phyloP scores from a whole-genome alignment of 495 filamentous ascomycete genomes.

The Beverwykella pulmonaria region DNA sequence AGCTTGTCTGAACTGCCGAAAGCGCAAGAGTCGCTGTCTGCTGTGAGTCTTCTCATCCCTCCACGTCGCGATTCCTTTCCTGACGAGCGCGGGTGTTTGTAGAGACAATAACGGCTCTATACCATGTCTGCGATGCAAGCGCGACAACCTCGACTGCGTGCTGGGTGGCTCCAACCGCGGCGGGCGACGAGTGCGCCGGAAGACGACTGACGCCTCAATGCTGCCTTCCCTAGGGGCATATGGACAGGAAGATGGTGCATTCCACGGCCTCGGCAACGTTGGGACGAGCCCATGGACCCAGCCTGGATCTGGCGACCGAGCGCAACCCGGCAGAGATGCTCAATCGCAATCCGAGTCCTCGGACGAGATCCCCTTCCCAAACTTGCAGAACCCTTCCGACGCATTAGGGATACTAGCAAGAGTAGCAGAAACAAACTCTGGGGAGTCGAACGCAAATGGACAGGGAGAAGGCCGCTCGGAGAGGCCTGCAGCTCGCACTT shows the following conservation, averaged over 20 bases:
- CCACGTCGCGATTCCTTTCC: background rate
- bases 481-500: slow-evolving; percentile 3
- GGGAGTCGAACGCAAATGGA: slow-evolving; percentile 32
- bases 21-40: slow-evolving; percentile 66
- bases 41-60: slow-evolving; percentile 52
- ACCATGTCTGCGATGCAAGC: slow-evolving; percentile 62
- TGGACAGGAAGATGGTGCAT: slow-evolving; percentile 19
- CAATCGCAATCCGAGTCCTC: slow-evolving; percentile 44
- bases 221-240: slow-evolving; percentile 14
- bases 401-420: slow-evolving; percentile 53
- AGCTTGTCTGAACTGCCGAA: slow-evolving; percentile 64
- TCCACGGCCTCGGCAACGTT: slow-evolving; percentile 36
- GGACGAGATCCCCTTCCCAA: slow-evolving; percentile 46
- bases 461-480: background rate
- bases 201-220: slow-evolving; percentile 40
- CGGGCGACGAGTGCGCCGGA: slow-evolving; percentile 61
- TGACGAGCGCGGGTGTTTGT: background rate
- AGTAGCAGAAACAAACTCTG: slow-evolving; percentile 47
- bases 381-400: slow-evolving; percentile 53
- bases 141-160: slow-evolving; percentile 62
- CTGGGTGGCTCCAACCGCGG: slow-evolving; percentile 65
- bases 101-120: slow-evolving; percentile 49
- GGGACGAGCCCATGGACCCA: slow-evolving; percentile 34
- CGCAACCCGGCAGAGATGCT: slow-evolving; percentile 46
- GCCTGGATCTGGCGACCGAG: slow-evolving; percentile 11